phyloP scores from a whole-genome alignment of 331 rosid species.

The Acacia concinna region DNA sequence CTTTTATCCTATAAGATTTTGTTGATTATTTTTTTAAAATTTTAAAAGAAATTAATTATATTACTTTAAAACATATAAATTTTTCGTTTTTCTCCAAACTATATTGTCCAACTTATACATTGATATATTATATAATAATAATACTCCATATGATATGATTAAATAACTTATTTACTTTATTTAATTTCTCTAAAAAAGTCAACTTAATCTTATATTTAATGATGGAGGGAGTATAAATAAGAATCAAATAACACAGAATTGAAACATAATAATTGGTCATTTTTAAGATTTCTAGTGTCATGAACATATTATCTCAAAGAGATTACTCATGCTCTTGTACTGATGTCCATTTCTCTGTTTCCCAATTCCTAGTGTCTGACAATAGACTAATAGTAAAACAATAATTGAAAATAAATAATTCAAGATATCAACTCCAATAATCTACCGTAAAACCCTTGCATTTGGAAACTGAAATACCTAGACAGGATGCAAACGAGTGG shows the following conservation, averaged over 20 bases:
- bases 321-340: background rate
- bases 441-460: conserved; percentile 6
- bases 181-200: too few species aligned
- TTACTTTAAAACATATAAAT: too few species aligned
- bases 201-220: too few species aligned
- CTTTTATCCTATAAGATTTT: too few species aligned
- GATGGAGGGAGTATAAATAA: too few species aligned
- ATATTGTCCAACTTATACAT: too few species aligned
- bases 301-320: background rate
- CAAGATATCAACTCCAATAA: background rate
- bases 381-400: background rate
- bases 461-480: background rate
- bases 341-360: background rate
- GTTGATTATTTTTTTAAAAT: too few species aligned
- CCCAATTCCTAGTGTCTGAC: background rate
- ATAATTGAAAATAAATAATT: background rate
- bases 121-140: too few species aligned
- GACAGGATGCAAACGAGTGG: background rate
- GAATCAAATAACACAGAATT: background rate
- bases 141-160: too few species aligned
- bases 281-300: background rate
- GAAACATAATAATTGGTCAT: background rate
- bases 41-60: too few species aligned
- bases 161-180: too few species aligned
- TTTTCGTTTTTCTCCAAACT: too few species aligned